A percentile compares a stretch with the other conserved stretches of the same genome.
Conservation (phyloP, 2,329 filamentous ascomycete species). For the Rhexocercosporidium sp. region DNA sequence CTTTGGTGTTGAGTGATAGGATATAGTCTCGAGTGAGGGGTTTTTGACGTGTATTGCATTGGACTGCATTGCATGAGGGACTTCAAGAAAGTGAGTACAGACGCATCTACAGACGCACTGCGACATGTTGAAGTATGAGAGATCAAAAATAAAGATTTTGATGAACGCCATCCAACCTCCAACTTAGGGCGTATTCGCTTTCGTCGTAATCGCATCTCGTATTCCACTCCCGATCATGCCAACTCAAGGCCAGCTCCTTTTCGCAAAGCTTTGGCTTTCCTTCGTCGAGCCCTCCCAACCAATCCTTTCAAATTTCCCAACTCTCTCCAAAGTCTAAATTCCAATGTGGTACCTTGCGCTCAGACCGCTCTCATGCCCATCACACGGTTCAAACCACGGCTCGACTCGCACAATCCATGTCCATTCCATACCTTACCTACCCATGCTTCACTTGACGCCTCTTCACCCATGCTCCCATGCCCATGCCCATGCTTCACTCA, state of each 20-base stretch:
- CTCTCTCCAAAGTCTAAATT: no score
- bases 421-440: no score
- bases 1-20: background rate
- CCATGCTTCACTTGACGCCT: background rate
- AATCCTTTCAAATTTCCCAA: background rate
- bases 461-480: no score
- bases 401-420: slow-evolving; percentile 13
- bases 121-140: background rate
- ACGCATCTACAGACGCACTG: background rate
- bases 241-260: background rate
- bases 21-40: background rate
- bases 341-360: no score
- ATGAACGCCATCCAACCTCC: background rate
- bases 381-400: slow-evolving; percentile 1
- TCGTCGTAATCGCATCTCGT: slow-evolving; percentile 2
- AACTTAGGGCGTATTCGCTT: no score
- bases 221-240: background rate
- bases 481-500: background rate
- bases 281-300: background rate
- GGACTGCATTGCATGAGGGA: background rate
- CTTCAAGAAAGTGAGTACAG: background rate
- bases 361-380: slow-evolving; percentile 11
- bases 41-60: background rate
- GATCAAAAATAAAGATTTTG: background rate
- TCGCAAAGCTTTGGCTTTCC: no score